Percentiles rank a stretch among this genome's conserved stretches.
These are phyloP conservation scores for Irpex sp. DNA, from an alignment of 1,284 basidiomycete species.

Conservation along the genomic window DNA sequence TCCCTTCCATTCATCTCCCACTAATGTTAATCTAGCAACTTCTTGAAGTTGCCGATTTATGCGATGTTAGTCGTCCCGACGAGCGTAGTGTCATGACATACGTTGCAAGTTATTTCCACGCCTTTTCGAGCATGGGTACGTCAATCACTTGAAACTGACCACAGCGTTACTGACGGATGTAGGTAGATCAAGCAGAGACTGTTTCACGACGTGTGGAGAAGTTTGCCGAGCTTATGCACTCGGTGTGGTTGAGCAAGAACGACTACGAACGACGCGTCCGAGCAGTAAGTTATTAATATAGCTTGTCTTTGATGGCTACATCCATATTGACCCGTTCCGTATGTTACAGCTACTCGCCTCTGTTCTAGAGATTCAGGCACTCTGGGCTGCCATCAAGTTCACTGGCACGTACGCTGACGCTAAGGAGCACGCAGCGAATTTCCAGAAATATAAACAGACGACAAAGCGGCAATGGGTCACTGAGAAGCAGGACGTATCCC, in stretches of 20 bases:
- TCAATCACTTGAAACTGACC: not conserved
- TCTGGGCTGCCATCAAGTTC: slow-evolving; percentile 61
- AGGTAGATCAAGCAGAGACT: slow-evolving; percentile 87
- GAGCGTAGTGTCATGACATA: slow-evolving; percentile 97
- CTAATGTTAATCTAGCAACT: too few relatives aligned
- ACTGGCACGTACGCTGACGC: slow-evolving; percentile 79
- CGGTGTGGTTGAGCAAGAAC: slow-evolving; percentile 79
- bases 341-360: slow-evolving; percentile 58
- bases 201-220: slow-evolving; percentile 92
- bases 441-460: slow-evolving; percentile 82
- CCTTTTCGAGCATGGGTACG: slow-evolving; percentile 93
- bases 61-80: slow-evolving; percentile 83
- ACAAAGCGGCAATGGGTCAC: slow-evolving; percentile 85
- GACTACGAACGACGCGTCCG: slow-evolving; percentile 91
- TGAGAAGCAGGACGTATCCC: slow-evolving; percentile 86
- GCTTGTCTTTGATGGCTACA: not conserved
- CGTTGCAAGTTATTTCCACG: slow-evolving; percentile 95
- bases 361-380: slow-evolving; percentile 54
- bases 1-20: too few relatives aligned
- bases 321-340: slow-evolving; percentile 3
- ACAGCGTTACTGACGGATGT: not conserved
- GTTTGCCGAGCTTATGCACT: slow-evolving; percentile 93
- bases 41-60: slow-evolving; percentile 97
- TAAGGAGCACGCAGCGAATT: slow-evolving; percentile 68
- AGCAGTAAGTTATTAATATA: slow-evolving; percentile 38